A percentile compares a stretch with the other conserved stretches of the same genome.
These are phyloP conservation scores for Rhodotorula sp. DNA, from an alignment of 1,284 basidiomycete species.

Conservation along the genomic window DNA sequence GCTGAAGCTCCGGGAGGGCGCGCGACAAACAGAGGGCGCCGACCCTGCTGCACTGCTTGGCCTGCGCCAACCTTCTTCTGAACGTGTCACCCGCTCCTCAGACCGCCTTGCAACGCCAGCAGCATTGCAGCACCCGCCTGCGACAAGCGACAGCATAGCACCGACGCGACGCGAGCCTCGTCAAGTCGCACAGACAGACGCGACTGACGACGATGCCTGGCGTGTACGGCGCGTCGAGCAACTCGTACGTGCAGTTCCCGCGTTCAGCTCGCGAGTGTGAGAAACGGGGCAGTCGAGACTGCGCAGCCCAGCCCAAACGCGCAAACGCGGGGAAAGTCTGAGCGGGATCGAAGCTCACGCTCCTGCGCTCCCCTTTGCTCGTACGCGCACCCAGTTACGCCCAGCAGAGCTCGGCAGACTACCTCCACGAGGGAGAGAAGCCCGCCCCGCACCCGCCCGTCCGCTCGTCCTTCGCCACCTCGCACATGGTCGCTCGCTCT, in stretches of 20 bases:
- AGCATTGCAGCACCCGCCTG: too few relatives aligned
- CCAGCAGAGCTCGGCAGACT: neutral
- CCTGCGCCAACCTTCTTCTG: too few relatives aligned
- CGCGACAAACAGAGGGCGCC: too few relatives aligned
- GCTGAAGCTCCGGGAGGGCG: too few relatives aligned
- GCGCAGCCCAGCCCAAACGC: neutral
- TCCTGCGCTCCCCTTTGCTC: neutral
- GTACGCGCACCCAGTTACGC: neutral
- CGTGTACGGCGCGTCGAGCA: neutral
- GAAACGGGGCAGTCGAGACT: neutral
- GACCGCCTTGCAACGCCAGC: too few relatives aligned
- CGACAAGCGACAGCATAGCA: too few relatives aligned
- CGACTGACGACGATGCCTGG: too few relatives aligned
- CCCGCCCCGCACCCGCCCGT: neutral
- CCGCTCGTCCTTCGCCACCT: slow-evolving; percentile 14
- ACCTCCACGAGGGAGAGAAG: slow-evolving; percentile 14
- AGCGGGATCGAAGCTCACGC: neutral
- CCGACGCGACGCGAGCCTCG: too few relatives aligned
- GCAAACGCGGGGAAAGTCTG: neutral
- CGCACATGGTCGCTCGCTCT: neutral
- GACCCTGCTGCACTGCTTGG: too few relatives aligned
- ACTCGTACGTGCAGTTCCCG: neutral
- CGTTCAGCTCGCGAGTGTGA: too few relatives aligned
- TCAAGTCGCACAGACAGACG: too few relatives aligned
- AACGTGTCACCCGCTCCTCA: too few relatives aligned